phyloP scores from a whole-genome alignment of 2,329 filamentous ascomycete species.

The Helicocarpus griseus region DNA sequence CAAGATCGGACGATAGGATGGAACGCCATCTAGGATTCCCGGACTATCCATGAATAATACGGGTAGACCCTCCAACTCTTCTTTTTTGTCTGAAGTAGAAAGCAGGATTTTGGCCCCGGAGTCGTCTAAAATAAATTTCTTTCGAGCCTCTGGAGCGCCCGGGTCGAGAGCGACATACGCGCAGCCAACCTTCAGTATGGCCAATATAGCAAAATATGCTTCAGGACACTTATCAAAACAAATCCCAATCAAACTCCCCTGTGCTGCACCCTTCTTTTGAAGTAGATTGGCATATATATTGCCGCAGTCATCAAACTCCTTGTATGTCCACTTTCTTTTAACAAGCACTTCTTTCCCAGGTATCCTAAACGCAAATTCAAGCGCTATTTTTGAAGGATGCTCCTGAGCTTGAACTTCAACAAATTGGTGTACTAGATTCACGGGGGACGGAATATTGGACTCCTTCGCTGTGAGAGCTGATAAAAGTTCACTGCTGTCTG shows the following conservation, averaged over 20 bases:
- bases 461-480: constrained; percentile 57
- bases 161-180: constrained; percentile 74
- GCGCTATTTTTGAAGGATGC: constrained; percentile 53
- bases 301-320: constrained; percentile 58
- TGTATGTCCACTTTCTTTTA: constrained; percentile 58
- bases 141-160: constrained; percentile 59
- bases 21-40: constrained; percentile 26
- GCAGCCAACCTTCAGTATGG: constrained; percentile 72
- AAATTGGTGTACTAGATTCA: constrained; percentile 63
- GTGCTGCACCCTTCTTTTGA: constrained; percentile 35
- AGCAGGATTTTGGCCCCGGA: constrained; percentile 57
- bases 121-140: constrained; percentile 67
- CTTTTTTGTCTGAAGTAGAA: constrained; percentile 40
- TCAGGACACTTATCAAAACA: constrained; percentile 81
- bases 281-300: constrained; percentile 65
- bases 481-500: constrained; percentile 29
- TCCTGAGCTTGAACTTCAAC: constrained; percentile 54
- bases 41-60: constrained; percentile 40
- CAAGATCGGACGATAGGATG: constrained; percentile 25
- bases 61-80: constrained; percentile 30
- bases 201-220: constrained; percentile 72
- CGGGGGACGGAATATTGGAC: constrained; percentile 46
- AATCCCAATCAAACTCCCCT: constrained; percentile 59
- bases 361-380: constrained; percentile 63
- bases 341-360: constrained; percentile 37